phyloP scores from a whole-genome alignment of 176 grass and related monocot species.

The Carex parvula region DNA sequence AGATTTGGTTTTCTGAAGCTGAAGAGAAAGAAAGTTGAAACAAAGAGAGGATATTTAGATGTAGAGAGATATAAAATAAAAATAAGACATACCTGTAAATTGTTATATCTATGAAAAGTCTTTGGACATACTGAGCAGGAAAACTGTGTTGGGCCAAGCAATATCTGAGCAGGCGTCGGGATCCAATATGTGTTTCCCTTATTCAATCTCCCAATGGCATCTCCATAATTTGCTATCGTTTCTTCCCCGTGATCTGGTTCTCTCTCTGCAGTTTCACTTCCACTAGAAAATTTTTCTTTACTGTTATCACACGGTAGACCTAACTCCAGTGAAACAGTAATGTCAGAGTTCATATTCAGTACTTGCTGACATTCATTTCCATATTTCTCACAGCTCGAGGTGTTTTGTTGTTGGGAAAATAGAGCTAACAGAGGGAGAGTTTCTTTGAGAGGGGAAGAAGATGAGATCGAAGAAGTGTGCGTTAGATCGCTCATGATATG shows the following conservation, averaged over 20 bases:
- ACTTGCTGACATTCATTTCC: not conserved
- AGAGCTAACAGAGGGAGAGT: conserved; percentile 18
- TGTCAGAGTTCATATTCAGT: not conserved
- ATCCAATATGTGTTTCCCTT: conserved; percentile 88
- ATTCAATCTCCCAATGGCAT: conserved; percentile 53
- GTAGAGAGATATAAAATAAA: not conserved
- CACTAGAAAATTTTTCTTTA: not conserved
- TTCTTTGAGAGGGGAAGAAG: conserved; percentile 13
- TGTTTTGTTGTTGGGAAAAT: conserved; percentile 8
- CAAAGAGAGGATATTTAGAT: not conserved
- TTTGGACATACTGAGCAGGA: conserved; percentile 90
- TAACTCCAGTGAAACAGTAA: not conserved
- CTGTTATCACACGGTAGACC: not conserved
- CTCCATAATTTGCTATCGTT: not conserved
- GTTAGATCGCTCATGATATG: conserved; percentile 14
- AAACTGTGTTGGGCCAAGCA: conserved; percentile 89
- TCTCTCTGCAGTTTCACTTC: not conserved
- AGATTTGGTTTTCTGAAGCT: not conserved
- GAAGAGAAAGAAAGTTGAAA: not conserved
- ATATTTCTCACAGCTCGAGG: not conserved
- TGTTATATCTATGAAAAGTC: conserved; percentile 98
- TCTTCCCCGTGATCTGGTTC: conserved; percentile 1
- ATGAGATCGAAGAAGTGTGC: not conserved
- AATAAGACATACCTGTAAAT: conserved; percentile 71
- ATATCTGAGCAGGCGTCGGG: conserved; percentile 91